Evolutionary conservation across 163 green algal genomes (phyloP).

Genomic region (Picocystis sp.): DNA sequence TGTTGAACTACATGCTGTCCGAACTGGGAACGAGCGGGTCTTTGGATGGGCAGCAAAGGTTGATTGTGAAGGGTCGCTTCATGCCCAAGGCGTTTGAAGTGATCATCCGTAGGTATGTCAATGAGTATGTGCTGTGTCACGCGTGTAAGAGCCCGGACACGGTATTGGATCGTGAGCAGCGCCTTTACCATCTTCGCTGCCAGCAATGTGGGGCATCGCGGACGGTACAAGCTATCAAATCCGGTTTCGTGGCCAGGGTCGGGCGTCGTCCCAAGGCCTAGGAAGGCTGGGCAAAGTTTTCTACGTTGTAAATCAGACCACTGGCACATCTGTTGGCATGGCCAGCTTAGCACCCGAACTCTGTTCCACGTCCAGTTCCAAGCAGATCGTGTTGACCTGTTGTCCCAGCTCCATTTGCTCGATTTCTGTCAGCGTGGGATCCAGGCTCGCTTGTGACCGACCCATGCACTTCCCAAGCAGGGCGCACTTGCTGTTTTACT

Average conservation of each 20-base stretch:
- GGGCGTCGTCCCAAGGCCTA: background rate
- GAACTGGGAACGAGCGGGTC: constrained; percentile 81
- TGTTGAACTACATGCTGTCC: constrained; percentile 71
- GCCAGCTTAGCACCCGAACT: no score
- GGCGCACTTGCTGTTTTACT: no score
- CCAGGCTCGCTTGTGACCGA: no score
- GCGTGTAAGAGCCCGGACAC: constrained; percentile 94
- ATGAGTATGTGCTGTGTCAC: constrained; percentile 80
- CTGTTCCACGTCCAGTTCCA: no score
- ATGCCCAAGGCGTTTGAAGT: constrained; percentile 96
- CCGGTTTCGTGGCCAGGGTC: constrained; percentile 22
- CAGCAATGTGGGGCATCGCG: constrained; percentile 80
- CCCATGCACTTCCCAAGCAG: no score
- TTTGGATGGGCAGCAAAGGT: constrained; percentile 82
- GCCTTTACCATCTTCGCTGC: constrained; percentile 94
- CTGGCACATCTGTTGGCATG: no score
- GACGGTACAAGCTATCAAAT: constrained; percentile 80
- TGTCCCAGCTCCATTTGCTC: no score
- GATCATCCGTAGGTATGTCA: constrained; percentile 90
- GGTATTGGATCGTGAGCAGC: constrained; percentile 79
- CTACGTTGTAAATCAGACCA: no score
- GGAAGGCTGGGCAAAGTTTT: no score
- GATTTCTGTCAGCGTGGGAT: no score
- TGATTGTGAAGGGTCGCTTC: constrained; percentile 96
- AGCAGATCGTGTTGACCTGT: no score